phyloP scores from a whole-genome alignment of 2,329 filamentous ascomycete species.

The Nothomitra cinnamomea region DNA sequence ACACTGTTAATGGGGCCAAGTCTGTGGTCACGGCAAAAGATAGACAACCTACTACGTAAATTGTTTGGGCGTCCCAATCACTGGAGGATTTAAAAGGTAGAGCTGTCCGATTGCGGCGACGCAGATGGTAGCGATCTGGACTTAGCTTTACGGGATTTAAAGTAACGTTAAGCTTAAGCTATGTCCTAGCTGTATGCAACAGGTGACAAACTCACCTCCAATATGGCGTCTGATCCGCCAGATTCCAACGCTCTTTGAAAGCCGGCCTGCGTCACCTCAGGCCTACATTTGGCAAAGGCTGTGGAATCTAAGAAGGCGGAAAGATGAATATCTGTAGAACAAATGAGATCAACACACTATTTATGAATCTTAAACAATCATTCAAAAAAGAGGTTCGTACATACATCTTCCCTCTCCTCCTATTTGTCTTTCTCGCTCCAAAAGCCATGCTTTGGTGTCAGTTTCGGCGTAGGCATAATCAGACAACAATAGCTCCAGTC shows the following conservation, averaged over 20 bases:
- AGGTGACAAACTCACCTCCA: background rate
- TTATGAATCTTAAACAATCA: background rate
- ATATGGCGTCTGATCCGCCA: background rate
- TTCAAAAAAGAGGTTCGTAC: background rate
- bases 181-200: background rate
- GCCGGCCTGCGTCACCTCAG: slow-evolving; percentile 9
- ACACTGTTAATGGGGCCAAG: slow-evolving; percentile 4
- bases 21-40: background rate
- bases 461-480: background rate
- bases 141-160: slow-evolving; percentile 8
- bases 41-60: slow-evolving; percentile 9
- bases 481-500: background rate
- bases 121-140: slow-evolving; percentile 11
- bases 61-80: background rate
- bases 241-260: background rate
- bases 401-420: background rate
- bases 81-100: background rate
- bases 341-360: background rate
- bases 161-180: background rate
- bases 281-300: slow-evolving; percentile 9
- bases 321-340: slow-evolving; percentile 11
- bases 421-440: background rate
- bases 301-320: slow-evolving; percentile 11
- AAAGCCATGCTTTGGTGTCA: background rate
- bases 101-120: slow-evolving; percentile 3